phyloP scores from a whole-genome alignment of 2,329 filamentous ascomycete genomes.

The Verruconis gallopava region DNA sequence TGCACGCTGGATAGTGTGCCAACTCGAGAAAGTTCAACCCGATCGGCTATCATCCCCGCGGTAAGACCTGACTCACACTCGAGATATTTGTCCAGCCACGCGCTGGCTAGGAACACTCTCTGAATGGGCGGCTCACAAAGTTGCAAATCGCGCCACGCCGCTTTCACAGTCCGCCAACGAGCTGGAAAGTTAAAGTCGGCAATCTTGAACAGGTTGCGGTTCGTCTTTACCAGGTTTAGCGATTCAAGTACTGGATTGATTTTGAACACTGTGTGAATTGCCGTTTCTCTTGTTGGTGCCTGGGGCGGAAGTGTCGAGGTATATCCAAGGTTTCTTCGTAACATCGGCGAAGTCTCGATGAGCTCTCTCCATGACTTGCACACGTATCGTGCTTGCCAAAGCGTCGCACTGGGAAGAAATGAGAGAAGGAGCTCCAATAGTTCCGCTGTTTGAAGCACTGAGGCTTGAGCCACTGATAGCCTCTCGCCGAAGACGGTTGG shows the following conservation, averaged over 20 bases:
- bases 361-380: not conserved
- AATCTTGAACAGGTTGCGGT: not conserved
- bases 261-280: not conserved
- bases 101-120: not conserved
- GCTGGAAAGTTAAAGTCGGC: not conserved
- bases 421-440: not conserved
- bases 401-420: not conserved
- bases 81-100: not conserved
- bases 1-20: too few relatives aligned
- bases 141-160: not conserved
- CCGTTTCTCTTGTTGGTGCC: not conserved
- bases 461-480: too few relatives aligned
- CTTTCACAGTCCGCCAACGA: not conserved
- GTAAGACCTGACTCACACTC: not conserved
- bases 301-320: not conserved
- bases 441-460: not conserved
- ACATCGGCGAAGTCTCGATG: not conserved
- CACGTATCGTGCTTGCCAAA: not conserved
- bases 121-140: not conserved
- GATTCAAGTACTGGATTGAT: conserved; percentile 1
- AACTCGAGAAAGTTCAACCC: not conserved
- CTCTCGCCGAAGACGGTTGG: too few relatives aligned
- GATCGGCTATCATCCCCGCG: not conserved
- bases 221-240: not conserved
- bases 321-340: not conserved